Base-by-base conservation (phyloP, 352 stramenopile species). In the Plasmopara muralis region DNA sequence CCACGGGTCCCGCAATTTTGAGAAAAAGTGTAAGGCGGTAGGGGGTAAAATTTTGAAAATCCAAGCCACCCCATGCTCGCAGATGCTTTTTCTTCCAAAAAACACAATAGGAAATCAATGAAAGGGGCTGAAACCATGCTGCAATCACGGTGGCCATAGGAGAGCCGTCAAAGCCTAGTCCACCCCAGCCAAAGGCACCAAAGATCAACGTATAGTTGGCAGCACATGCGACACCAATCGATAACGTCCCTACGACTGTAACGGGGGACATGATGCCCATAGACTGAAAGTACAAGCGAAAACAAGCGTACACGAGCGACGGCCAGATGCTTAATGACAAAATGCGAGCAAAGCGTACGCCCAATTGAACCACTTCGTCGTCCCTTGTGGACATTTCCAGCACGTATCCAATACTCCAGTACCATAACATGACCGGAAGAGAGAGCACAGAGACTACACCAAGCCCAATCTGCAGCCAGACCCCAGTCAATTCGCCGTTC, bases 241-340 rank as follows among this genome's bases (percentile, higher is more conserved):
- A 88, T 10, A 85, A 44, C 14, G 72, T 66, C 9, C 81, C 81
- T 9, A 89, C 79, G 14, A 87, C 55, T 2, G 78, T 91, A 4
- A 83, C 86, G 9, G 81, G 76, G 3, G 70, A 68, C 64, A 88
- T 84, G 62, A 88, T 85, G 14, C 77, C 76, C 73, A 93, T 88
- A 0, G 77, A 82, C 55, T 93, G 82, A 60, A 93, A 89, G 66
- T 93, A 93, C 9, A 86, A 67, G 0, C 82, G 74, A 46, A 89
- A 62, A 52, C 81, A 92, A 4, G 74, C 81, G 62, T 92, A 92
- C 9, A 77, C 57, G 13, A 92, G 64, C n/a, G 72, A 78, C 0
- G 81, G 81, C 64, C 76, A 89, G 47, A 89, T 75, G 16, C 77
- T 83, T n/a, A 89, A 77, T 49, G 76, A 83, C 41, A 90, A 53